A percentile compares a stretch with the other conserved stretches of the same genome.
These are phyloP conservation scores for Apiotrichum siamense DNA, from an alignment of 1,284 basidiomycete genomes.

Conservation along the genomic window DNA sequence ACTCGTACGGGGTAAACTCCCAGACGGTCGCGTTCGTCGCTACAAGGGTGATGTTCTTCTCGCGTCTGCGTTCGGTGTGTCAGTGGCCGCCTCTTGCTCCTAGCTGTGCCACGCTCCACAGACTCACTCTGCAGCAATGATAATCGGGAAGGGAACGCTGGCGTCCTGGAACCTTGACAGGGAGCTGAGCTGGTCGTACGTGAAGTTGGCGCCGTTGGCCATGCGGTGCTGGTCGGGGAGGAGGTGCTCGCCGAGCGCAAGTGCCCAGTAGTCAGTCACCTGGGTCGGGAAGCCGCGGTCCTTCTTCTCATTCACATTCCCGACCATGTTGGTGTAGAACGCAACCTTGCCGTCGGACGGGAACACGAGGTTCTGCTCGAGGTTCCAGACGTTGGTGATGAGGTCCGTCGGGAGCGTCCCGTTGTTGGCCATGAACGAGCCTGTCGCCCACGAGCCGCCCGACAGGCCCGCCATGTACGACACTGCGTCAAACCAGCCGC, in stretches of 20 bases:
- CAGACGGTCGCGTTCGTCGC: slow-evolving; percentile 48
- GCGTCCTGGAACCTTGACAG: slow-evolving; percentile 26
- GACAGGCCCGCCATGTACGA: slow-evolving; percentile 45
- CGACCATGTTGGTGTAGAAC: slow-evolving; percentile 47
- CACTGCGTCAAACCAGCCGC: slow-evolving; percentile 42
- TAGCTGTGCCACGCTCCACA: too few species aligned
- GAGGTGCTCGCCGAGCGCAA: slow-evolving; percentile 44
- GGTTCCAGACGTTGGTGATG: slow-evolving; percentile 45
- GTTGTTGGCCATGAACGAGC: slow-evolving; percentile 40
- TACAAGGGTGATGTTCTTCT: slow-evolving; percentile 40
- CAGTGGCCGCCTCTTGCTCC: too few species aligned
- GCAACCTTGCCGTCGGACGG: slow-evolving; percentile 44
- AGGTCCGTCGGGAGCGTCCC: slow-evolving; percentile 36
- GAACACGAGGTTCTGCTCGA: slow-evolving; percentile 48
- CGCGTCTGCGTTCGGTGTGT: slow-evolving; percentile 32
- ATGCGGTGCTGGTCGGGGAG: slow-evolving; percentile 40
- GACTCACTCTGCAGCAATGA: slow-evolving; percentile 49
- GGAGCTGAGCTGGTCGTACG: slow-evolving; percentile 29
- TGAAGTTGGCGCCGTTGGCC: slow-evolving; percentile 40
- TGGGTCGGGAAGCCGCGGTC: slow-evolving; percentile 41
- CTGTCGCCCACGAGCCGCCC: slow-evolving; percentile 46
- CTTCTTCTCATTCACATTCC: slow-evolving; percentile 40
- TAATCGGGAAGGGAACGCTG: slow-evolving; percentile 46
- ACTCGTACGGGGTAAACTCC: slow-evolving; percentile 51
- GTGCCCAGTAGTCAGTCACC: slow-evolving; percentile 44